These are phyloP conservation scores for Pochonia chlamydosporia DNA, from an alignment of 2,329 filamentous ascomycete species.

Conservation along the genomic window DNA sequence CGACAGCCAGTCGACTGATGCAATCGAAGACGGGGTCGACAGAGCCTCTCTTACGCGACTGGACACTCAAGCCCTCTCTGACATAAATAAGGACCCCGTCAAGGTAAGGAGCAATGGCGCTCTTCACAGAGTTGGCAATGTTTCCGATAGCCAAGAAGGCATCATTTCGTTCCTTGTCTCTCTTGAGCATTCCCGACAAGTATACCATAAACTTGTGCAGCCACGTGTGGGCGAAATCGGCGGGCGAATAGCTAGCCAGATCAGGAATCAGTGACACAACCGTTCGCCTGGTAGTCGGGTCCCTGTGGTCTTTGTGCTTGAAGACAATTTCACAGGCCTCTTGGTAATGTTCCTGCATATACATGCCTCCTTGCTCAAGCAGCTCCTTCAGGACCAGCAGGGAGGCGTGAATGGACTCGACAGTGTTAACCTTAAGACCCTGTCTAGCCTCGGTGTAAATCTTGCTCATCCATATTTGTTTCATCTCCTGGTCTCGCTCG, in stretches of 20 bases:
- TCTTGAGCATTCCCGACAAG: conserved; percentile 86
- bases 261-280: conserved; percentile 89
- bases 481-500: conserved; percentile 83
- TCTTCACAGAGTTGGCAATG: conserved; percentile 93
- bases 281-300: conserved; percentile 80
- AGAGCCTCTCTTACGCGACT: conserved; percentile 60
- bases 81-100: conserved; percentile 93
- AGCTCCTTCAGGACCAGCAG: conserved; percentile 89
- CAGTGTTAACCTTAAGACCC: conserved; percentile 72
- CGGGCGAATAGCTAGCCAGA: conserved; percentile 84
- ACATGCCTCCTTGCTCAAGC: conserved; percentile 93
- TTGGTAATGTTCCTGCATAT: conserved; percentile 92
- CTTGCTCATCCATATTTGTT: conserved; percentile 80
- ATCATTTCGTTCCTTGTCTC: conserved; percentile 88
- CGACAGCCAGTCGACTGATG: conserved; percentile 91
- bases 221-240: conserved; percentile 81
- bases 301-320: conserved; percentile 87
- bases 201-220: conserved; percentile 97
- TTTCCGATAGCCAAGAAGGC: conserved; percentile 95
- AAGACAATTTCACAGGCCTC: conserved; percentile 91
- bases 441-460: conserved; percentile 82
- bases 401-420: conserved; percentile 91
- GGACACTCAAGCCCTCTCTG: conserved; percentile 78
- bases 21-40: conserved; percentile 90
- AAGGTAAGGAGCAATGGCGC: conserved; percentile 88